Evolutionary conservation across 352 stramenopile species (phyloP).

Genomic region (Phytophthora sansomeana): DNA sequence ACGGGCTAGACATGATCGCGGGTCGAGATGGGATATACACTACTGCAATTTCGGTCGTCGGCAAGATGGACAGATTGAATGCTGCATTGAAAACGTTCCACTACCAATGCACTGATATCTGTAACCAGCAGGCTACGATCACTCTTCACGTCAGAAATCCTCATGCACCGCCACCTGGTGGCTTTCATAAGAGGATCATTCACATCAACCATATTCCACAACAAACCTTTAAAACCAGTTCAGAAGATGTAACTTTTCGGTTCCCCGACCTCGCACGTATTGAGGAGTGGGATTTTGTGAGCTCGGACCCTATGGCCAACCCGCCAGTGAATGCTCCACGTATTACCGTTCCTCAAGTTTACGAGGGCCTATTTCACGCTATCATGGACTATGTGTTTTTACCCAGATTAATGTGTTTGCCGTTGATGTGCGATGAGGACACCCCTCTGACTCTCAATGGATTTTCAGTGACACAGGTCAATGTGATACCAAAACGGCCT

Average conservation of each 20-base stretch:
- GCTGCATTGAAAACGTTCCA: constrained; percentile 23
- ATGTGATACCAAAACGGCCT: constrained; percentile 18
- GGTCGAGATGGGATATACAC: background rate
- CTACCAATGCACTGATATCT: constrained; percentile 27
- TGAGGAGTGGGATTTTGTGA: constrained; percentile 58
- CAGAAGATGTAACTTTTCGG: constrained; percentile 54
- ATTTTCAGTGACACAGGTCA: constrained; percentile 48
- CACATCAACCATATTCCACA: constrained; percentile 36
- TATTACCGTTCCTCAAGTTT: constrained; percentile 43
- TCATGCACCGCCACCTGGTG: background rate
- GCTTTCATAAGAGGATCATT: constrained; percentile 33
- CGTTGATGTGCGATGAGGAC: constrained; percentile 59
- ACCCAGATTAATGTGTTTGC: constrained; percentile 49
- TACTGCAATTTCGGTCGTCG: background rate
- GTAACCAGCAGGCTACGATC: constrained; percentile 25
- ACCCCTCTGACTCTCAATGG: constrained; percentile 33
- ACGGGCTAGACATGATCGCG: background rate
- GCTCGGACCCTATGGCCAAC: constrained; percentile 46
- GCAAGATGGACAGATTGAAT: constrained; percentile 26
- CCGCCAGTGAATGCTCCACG: constrained; percentile 49
- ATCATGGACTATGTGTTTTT: constrained; percentile 55
- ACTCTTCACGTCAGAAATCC: constrained; percentile 26
- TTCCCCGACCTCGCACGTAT: constrained; percentile 51
- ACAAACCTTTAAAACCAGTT: constrained; percentile 32
- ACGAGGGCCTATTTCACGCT: constrained; percentile 37